Evolutionary conservation across 2,329 filamentous ascomycete species (phyloP).

Genomic region (Chrysoporthe deuterocubensis): DNA sequence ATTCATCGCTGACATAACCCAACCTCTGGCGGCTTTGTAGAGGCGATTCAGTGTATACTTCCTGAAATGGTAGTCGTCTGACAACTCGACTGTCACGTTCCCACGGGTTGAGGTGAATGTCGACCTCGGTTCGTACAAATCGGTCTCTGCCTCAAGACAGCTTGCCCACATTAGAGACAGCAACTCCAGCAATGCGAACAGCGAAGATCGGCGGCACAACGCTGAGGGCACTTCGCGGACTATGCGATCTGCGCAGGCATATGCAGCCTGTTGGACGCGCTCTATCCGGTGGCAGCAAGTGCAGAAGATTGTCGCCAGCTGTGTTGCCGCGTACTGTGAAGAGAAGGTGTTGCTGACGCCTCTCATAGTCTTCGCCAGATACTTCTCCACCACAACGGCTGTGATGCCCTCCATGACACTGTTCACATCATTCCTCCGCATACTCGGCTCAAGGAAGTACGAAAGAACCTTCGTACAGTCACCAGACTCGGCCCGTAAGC

Average conservation of each 20-base stretch:
- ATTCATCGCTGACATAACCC: conserved; percentile 81
- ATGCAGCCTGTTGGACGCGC: conserved; percentile 86
- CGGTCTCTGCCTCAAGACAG: conserved; percentile 91
- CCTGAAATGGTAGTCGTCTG: conserved; percentile 86
- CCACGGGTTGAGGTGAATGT: conserved; percentile 78
- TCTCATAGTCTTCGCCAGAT: conserved; percentile 74
- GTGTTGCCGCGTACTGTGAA: conserved; percentile 86
- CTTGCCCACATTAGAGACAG: conserved; percentile 94
- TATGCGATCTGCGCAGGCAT: conserved; percentile 81
- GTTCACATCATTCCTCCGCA: conserved; percentile 66
- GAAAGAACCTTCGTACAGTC: conserved; percentile 88
- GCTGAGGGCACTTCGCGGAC: conserved; percentile 84
- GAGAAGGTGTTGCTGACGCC: conserved; percentile 78
- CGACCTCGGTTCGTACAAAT: conserved; percentile 87
- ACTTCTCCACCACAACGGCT: conserved; percentile 74
- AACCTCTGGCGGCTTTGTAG: conserved; percentile 74
- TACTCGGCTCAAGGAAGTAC: conserved; percentile 94
- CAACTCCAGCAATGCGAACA: conserved; percentile 91
- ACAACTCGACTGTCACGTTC: conserved; percentile 84
- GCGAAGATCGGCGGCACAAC: conserved; percentile 83
- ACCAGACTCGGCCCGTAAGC: conserved; percentile 80
- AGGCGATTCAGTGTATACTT: conserved; percentile 78
- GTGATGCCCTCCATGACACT: conserved; percentile 68
- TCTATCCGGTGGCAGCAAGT: conserved; percentile 93
- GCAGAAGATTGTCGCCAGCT: conserved; percentile 83